Evolutionary conservation across 2,329 filamentous ascomycete species (phyloP), one percentile per base, ranked within the genome.

Genomic region (Hypoxylon sp.): DNA sequence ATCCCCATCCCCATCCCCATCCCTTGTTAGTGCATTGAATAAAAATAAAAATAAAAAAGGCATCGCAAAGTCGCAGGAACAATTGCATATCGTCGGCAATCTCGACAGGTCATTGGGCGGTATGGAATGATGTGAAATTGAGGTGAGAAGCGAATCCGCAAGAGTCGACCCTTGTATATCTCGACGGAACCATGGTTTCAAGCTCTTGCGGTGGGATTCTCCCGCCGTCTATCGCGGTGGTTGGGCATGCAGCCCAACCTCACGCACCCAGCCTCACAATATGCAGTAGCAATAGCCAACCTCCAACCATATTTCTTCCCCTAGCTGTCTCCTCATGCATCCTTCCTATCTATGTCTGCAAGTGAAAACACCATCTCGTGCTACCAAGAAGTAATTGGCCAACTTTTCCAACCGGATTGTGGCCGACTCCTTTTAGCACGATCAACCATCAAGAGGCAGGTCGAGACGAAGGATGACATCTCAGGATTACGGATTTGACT

Each of bases 251-350:
- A 46, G 62, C 69, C 67, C 69, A 72, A 65, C 67, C 67, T 67
- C 67, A 60, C 55, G 3, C 27, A 67, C 56, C 71, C 71, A 73
- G 69, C 71, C 71, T 72, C 71, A 62, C 56, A 62, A 55, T 70
- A 66, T 67, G 55, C 53, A 65, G 37, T 35, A 54, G 39, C 55
- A 35, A 65, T 60, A 57, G 32, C 53, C 66, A 65, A 50, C 64
- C 69, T 56, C 64, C 71, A 68, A 65, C 69, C 64, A 70, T 72
- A 73, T 73, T 72, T 69, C 53, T 57, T 59, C 46, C 21, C 50
- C 51, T 19, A 3, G 32, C 15, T 64, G 51, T 58, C 63, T 65
- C 53, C 27, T 65, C 39, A 67, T 70, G 67, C 63, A 66, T 19
- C 57, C 54, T 60, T 71, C 67, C 50, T 21, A 32, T 54, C 56